Evolutionary conservation across 495 filamentous ascomycete species (phyloP).

Genomic region (Aspergillus egyptiacus): DNA sequence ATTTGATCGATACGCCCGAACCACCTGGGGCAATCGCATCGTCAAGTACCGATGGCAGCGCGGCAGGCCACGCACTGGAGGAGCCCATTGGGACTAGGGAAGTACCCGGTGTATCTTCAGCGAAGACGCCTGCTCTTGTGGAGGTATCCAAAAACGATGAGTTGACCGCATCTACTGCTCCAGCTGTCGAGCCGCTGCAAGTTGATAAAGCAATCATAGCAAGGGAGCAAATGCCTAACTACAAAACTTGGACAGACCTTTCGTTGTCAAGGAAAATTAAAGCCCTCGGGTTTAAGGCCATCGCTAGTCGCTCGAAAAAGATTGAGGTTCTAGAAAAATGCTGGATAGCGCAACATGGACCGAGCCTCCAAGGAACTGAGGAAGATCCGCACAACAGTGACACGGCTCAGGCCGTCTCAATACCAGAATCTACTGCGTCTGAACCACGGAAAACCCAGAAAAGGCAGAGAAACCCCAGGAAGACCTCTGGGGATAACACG

Average conservation of each 20-base stretch:
- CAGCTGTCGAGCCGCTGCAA: no score
- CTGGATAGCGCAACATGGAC: constrained; percentile 52
- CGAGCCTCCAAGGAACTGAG: neutral
- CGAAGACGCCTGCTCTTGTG: neutral
- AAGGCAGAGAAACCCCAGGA: neutral
- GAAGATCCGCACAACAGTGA: neutral
- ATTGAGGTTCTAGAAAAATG: constrained; percentile 66
- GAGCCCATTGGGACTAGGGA: constrained; percentile 7
- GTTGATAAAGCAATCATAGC: no score
- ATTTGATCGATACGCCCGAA: constrained; percentile 46
- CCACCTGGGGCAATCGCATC: neutral
- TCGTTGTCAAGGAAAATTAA: constrained; percentile 57
- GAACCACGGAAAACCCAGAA: constrained; percentile 5
- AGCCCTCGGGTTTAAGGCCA: constrained; percentile 67
- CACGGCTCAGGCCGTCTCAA: neutral
- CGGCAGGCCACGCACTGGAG: neutral
- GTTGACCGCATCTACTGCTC: no score
- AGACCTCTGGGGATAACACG: constrained; percentile 8
- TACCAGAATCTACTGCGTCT: neutral
- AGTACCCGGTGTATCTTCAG: neutral
- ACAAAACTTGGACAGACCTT: constrained; percentile 54
- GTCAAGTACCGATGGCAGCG: neutral
- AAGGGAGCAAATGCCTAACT: constrained; percentile 65
- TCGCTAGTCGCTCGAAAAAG: constrained; percentile 65
- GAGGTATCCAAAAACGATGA: neutral